These are phyloP conservation scores for Closterium sp. DNA, from an alignment of 139 green algal genomes.

Conservation along the genomic window DNA sequence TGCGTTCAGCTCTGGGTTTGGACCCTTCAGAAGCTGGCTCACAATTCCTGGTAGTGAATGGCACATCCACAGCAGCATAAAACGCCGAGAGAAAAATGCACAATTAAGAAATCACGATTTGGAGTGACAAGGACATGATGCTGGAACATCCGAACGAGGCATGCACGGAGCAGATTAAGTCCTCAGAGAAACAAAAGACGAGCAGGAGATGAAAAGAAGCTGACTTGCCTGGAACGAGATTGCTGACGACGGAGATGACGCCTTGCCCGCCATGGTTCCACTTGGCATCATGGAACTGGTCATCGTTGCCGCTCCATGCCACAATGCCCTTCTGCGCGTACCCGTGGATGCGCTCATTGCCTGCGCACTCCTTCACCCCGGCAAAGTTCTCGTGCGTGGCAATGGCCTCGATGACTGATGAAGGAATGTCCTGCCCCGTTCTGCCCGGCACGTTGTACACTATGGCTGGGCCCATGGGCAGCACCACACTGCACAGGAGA, in stretches of 20 bases:
- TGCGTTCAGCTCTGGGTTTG: constrained; percentile 67
- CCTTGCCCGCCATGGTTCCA: constrained; percentile 62
- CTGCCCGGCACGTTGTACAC: constrained; percentile 96
- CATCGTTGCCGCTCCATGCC: constrained; percentile 97
- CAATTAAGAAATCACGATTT: no score
- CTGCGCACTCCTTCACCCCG: constrained; percentile 81
- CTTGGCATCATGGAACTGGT: constrained; percentile 86
- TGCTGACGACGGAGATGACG: constrained; percentile 93
- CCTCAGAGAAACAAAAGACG: no score
- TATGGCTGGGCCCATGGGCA: constrained; percentile 84
- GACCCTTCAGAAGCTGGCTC: constrained; percentile 18
- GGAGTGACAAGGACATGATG: no score
- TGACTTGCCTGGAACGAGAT: constrained; percentile 79
- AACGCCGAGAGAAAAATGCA: no score
- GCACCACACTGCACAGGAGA: no score
- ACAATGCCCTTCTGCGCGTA: constrained; percentile 67
- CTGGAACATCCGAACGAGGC: no score
- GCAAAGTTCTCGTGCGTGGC: constrained; percentile 83
- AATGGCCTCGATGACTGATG: constrained; percentile 79
- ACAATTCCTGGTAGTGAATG: not conserved
- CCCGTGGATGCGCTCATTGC: constrained; percentile 62
- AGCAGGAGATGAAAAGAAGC: constrained; percentile 65
- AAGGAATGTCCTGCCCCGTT: constrained; percentile 92
- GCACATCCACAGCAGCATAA: not conserved
- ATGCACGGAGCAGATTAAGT: no score